Evolutionary conservation across 1,284 basidiomycete species (phyloP).

Genomic region (Boletus sp.): DNA sequence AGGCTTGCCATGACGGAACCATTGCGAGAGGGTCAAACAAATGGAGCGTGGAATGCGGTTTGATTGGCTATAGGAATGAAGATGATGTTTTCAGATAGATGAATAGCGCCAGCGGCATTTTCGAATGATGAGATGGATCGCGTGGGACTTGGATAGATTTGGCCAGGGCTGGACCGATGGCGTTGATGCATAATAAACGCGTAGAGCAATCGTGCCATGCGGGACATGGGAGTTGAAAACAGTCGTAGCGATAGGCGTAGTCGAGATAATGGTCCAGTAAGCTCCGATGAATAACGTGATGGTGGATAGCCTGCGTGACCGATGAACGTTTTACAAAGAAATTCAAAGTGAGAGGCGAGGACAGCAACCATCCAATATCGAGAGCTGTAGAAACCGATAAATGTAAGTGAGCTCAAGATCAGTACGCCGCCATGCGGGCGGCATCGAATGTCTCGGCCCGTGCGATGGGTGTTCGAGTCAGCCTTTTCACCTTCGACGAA

Average conservation of each 20-base stretch:
- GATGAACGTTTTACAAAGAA: conserved; percentile 5
- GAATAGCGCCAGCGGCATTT: conserved; percentile 19
- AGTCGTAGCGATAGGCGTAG: conserved; percentile 12
- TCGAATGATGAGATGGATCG: conserved; percentile 11
- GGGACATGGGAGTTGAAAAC: conserved; percentile 8
- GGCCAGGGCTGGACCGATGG: conserved; percentile 11
- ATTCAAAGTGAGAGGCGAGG: conserved; percentile 7
- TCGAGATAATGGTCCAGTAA: conserved; percentile 10
- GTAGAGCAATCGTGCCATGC: conserved; percentile 14
- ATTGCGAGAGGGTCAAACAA: conserved; percentile 31
- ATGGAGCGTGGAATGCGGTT: conserved; percentile 29
- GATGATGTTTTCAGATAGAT: conserved; percentile 21
- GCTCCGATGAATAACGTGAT: conserved; percentile 5
- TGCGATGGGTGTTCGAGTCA: conserved; percentile 43
- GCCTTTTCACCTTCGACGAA: conserved; percentile 50
- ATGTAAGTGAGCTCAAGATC: conserved; percentile 4
- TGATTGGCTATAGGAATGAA: conserved; percentile 20
- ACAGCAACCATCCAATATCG: conserved; percentile 4
- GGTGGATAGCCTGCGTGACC: conserved; percentile 11
- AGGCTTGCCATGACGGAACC: conserved; percentile 12
- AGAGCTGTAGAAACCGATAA: conserved; percentile 5
- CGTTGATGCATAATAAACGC: conserved; percentile 15
- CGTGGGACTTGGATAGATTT: conserved; percentile 8
- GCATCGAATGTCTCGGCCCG: conserved; percentile 67
- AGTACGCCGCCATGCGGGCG: conserved; percentile 41